Conservation (phyloP, 495 filamentous ascomycete species). For the Lepidopterella palustris region DNA sequence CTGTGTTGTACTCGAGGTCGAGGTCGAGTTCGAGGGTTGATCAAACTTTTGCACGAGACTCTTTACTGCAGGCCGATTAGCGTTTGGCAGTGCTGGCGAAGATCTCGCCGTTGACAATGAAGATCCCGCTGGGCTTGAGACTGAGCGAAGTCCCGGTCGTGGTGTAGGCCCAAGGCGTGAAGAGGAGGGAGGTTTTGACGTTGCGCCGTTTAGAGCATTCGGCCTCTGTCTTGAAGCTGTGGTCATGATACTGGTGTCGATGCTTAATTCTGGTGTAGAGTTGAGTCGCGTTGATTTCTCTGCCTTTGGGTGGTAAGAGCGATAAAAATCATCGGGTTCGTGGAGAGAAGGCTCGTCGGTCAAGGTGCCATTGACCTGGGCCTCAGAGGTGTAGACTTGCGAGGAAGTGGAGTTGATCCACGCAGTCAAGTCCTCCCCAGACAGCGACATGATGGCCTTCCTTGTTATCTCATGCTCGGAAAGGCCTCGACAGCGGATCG, state of each 20-base stretch:
- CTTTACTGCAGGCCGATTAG: conserved; percentile 17
- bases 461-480: too few relatives aligned
- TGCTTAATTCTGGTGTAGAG: too few relatives aligned
- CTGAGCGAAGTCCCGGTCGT: conserved; percentile 5
- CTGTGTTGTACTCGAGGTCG: conserved; percentile 8
- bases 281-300: too few relatives aligned
- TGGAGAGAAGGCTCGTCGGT: conserved; percentile 6
- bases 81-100: conserved; percentile 14
- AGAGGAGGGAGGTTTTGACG: conserved; percentile 18
- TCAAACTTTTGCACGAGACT: conserved; percentile 24
- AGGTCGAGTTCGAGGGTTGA: conserved; percentile 5
- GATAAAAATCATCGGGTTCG: conserved; percentile 16
- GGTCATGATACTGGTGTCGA: too few relatives aligned
- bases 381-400: too few relatives aligned
- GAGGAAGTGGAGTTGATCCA: conserved; percentile 24
- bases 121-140: conserved; percentile 11
- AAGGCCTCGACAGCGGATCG: background rate
- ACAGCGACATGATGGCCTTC: conserved; percentile 21
- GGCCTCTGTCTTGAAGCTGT: conserved; percentile 18
- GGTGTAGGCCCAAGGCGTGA: background rate
- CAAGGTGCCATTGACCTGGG: conserved; percentile 10
- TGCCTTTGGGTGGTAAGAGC: conserved; percentile 1
- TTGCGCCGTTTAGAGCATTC: conserved; percentile 15
- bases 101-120: conserved; percentile 6
- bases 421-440: conserved; percentile 17